Evolutionary conservation across 495 filamentous ascomycete genomes (phyloP), one percentile per base, ranked within the genome.

Genomic region (Durotheca rogersii): DNA sequence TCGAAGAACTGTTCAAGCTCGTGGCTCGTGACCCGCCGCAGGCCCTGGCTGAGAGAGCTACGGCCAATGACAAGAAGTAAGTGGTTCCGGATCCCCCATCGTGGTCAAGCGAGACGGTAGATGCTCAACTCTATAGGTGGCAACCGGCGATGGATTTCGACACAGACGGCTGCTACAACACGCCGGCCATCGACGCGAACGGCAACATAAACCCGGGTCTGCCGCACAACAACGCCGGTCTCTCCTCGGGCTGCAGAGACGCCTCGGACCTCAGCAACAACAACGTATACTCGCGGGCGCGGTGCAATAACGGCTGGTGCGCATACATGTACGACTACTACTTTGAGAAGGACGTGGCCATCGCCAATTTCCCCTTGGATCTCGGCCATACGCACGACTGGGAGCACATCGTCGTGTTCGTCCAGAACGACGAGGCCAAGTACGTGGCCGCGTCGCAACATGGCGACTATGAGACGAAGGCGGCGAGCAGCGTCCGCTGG

Each of bases 361-460:
- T 69, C 16, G 29, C 63, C 35, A 52, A 71, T 48, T 53, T 71
- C 27, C 51, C 58, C 5, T 3, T 62, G 11, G 67, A 69, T 29
- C 40, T 33, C 2, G 69, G 72, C 14, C 72, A 74, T 47, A 56
- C 53, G 1, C 68, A 75, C 61, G 72, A 75, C 60, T 75, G 72
- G 72, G 72, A 75, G 60, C 72, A 75, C 61, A 64, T 75, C 17
- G 69, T 61, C 2, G 72, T 75, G 12, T 75, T 71, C 64, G 67
- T 67, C 1, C 51, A 61, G 32, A 36, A 62, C 34, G 61, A 60
- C 15, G 43, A 34, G 43, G 60, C 66, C 15, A 51, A 67, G 39
- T 68, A 60, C 21, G 72, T 74, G 3, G 66, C 51, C 2, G 69
- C 53, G 1, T 71, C 67, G 43, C 64, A 67, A 40, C 72, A 75